A percentile compares a stretch with the other conserved stretches of the same genome.
Conservation (phyloP, 257 asterid genomes). For the Nicotiana tabacum region DNA sequence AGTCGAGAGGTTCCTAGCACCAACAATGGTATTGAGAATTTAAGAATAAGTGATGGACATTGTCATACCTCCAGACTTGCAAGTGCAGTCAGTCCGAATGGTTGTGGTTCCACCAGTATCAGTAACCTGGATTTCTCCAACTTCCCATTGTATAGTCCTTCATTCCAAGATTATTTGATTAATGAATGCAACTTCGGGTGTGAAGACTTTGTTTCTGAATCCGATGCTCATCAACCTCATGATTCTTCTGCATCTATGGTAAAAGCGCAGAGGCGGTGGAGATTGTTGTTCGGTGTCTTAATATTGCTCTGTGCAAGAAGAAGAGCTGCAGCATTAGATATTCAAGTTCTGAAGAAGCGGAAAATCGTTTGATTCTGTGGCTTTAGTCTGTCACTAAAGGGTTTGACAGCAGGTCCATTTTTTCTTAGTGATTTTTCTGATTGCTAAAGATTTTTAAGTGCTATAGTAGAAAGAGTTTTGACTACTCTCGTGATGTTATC, state of each 20-base stretch:
- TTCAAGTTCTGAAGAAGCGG: conserved; percentile 16
- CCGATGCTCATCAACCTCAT: not conserved
- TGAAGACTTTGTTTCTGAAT: not conserved
- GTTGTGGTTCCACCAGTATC: not conserved
- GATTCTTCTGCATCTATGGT: not conserved
- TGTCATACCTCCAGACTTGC: not conserved
- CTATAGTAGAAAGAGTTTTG: not conserved
- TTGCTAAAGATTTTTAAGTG: not conserved
- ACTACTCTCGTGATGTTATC: not conserved
- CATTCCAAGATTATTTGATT: not conserved
- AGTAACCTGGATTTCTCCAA: not conserved
- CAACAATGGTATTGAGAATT: not conserved
- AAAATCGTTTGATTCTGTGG: conserved; percentile 4
- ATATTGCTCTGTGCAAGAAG: not conserved
- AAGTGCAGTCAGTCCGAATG: not conserved
- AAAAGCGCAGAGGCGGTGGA: conserved; percentile 8
- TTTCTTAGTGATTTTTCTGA: not conserved
- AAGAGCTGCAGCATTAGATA: conserved; percentile 1
- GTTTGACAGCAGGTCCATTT: not conserved
- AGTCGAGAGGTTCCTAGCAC: not conserved
- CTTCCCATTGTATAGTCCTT: conserved; percentile 5
- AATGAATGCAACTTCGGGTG: not conserved
- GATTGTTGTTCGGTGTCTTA: not conserved
- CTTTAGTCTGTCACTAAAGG: not conserved
- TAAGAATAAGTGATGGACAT: not conserved